Evolutionary conservation across 306 rosid genomes (phyloP).

Genomic region (Quercus alba): DNA sequence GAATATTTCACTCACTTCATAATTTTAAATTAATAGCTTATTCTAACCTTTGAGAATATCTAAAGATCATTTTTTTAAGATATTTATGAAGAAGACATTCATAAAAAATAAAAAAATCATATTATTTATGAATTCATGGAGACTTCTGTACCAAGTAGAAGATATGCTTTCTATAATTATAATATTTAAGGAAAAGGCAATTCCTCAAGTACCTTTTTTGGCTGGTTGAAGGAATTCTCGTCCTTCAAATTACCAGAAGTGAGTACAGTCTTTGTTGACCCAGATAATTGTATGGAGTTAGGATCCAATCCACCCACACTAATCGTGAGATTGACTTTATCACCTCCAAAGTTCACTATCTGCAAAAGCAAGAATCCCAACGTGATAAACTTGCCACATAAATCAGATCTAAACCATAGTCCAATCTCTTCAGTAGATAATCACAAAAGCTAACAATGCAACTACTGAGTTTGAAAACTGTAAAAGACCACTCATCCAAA

Average conservation of each 20-base stretch:
- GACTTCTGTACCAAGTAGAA: neutral
- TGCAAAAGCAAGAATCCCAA: conserved; percentile 33
- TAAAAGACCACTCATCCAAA: neutral
- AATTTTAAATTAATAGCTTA: no score
- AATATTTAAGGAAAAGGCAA: neutral
- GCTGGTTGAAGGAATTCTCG: conserved; percentile 76
- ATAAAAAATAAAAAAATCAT: neutral
- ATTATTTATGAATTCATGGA: neutral
- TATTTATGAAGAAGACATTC: neutral
- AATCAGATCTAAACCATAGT: neutral
- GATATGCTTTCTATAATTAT: neutral
- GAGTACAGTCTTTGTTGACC: conserved; percentile 57
- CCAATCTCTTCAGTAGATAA: neutral
- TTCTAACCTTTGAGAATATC: neutral
- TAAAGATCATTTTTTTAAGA: neutral
- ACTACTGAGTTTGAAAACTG: conserved; percentile 5
- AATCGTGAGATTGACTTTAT: conserved; percentile 50
- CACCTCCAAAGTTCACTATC: conserved; percentile 78
- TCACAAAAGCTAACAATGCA: conserved; percentile 1
- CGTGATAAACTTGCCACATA: conserved; percentile 1
- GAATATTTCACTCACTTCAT: no score
- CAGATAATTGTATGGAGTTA: conserved; percentile 38
- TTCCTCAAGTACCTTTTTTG: conserved; percentile 57
- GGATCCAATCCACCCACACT: conserved; percentile 45
- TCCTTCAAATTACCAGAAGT: conserved; percentile 70